Base-by-base conservation (phyloP, 345 rosid genomes). In the Bruguiera gymnorhiza region DNA sequence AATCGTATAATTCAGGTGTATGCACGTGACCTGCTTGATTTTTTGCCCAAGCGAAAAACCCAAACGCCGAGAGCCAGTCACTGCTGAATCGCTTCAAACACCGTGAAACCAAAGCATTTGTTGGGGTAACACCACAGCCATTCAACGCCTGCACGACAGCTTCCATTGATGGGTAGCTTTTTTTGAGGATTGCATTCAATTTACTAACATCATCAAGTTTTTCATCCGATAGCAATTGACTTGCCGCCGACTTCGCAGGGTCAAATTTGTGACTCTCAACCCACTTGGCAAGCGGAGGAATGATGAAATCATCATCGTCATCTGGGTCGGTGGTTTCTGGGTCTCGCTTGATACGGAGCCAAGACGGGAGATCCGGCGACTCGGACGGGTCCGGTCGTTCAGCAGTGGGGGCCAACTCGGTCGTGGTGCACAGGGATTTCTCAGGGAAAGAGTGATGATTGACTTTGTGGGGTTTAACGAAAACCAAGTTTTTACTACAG, bases 21-120 rank as follows among this genome's bases (percentile, higher is more conserved):
- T 84, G 92, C 80, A 1, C 72, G 76, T 78, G 84, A 80, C 85
- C 89, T 77, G 87, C 69, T 85, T 85, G 92, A 50, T 80, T 53
- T 76, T 89, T 85, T 77, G 96, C 95, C 97, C 98, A 91, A 61
- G 23, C 72, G 94, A 93, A 93, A 61, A 84, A 62, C 48, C 90
- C 95, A 48, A 80, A 81, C 11, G 91, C 84, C n/a, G 84, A 71
- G 29, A 78, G 68, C 97, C 90, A 89, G 2, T 81, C 85, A 57
- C 77, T 81, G 70, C 87, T 79, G 68, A 88, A 93, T 57, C 92
- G 83, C 68, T 77, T 87, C 82, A 91, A 62, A 52, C 88, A 69
- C 69, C 80, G 92, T 60, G 79, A 72, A 60, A 89, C 80, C 80
- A 84, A 74, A 66, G 53, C 65, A 55, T 74, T 72, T 26, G 90